phyloP scores from a whole-genome alignment of 257 asterid species.

The Nicotiana sylvestris region DNA sequence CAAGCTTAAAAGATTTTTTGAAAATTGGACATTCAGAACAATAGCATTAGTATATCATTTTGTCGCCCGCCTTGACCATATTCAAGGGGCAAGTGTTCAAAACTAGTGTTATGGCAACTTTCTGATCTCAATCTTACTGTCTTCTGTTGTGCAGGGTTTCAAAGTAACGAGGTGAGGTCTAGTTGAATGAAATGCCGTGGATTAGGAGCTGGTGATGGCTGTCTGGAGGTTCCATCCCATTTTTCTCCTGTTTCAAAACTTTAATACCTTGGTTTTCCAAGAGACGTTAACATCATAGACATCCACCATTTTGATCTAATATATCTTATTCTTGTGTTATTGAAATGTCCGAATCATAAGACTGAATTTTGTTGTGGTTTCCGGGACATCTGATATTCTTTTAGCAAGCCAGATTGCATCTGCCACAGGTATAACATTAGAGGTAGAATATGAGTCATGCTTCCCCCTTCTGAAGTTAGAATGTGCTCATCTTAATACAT shows the following conservation, averaged over 20 bases:
- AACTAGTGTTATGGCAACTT: not conserved
- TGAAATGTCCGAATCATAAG: not conserved
- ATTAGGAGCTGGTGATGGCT: not conserved
- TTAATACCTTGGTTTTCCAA: not conserved
- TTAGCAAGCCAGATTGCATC: not conserved
- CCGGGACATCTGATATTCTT: not conserved
- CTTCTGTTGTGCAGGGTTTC: constrained; percentile 39
- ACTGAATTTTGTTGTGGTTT: not conserved
- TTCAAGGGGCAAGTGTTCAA: not conserved
- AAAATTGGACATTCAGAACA: not conserved
- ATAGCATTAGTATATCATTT: not conserved
- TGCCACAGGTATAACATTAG: not conserved
- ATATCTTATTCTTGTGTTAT: not conserved
- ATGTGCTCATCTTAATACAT: not conserved
- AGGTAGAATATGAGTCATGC: not conserved
- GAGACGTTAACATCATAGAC: not conserved
- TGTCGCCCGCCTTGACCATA: not conserved
- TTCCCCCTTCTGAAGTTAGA: not conserved
- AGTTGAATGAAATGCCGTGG: not conserved
- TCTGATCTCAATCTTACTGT: not conserved
- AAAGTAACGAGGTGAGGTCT: constrained; percentile 42
- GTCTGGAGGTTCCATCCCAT: not conserved
- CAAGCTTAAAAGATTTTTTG: not conserved
- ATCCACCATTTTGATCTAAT: not conserved
- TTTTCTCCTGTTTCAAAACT: not conserved